Evolutionary conservation across 352 stramenopile species (phyloP).

Genomic region (Pilasporangium apinafurcum): DNA sequence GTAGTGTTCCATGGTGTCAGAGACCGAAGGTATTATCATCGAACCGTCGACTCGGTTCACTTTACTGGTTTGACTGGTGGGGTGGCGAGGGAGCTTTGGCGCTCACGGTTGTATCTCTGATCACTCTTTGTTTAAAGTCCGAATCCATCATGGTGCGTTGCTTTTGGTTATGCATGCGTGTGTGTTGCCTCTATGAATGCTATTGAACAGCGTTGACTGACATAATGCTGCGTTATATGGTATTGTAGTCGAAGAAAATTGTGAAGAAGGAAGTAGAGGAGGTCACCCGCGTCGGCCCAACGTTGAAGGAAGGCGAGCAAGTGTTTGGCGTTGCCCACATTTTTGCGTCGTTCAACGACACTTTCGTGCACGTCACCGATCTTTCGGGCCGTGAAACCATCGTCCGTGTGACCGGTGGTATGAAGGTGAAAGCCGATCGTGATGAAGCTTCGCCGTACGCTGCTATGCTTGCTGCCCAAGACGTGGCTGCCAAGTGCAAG

Average conservation of each 20-base stretch:
- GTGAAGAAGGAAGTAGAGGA: conserved; percentile 90
- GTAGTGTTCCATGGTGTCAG: too few species aligned
- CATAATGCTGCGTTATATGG: background rate
- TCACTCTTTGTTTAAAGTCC: conserved; percentile 81
- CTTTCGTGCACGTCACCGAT: conserved; percentile 99
- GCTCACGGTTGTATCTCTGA: background rate
- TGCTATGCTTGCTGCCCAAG: conserved; percentile 99
- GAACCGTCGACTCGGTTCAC: too few species aligned
- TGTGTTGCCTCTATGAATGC: background rate
- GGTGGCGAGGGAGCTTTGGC: background rate
- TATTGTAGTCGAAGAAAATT: conserved; percentile 73
- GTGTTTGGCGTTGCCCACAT: conserved; percentile 99
- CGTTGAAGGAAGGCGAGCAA: conserved; percentile 96
- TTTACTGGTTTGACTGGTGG: conserved; percentile 25
- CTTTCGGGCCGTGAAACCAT: conserved; percentile 99
- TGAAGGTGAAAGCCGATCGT: conserved; percentile 99
- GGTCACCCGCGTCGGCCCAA: conserved; percentile 89
- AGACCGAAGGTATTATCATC: too few species aligned
- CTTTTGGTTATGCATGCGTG: background rate
- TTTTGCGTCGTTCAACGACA: conserved; percentile 99
- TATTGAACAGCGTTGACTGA: background rate
- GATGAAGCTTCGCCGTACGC: conserved; percentile 99
- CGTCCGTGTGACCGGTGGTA: conserved; percentile 98
- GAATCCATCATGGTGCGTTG: conserved; percentile 82
- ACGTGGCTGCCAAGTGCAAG: conserved; percentile 96